These are phyloP conservation scores for Saksenaea vasiformis DNA, from an alignment of 371 early-diverging fungal genomes.

Conservation along the genomic window DNA sequence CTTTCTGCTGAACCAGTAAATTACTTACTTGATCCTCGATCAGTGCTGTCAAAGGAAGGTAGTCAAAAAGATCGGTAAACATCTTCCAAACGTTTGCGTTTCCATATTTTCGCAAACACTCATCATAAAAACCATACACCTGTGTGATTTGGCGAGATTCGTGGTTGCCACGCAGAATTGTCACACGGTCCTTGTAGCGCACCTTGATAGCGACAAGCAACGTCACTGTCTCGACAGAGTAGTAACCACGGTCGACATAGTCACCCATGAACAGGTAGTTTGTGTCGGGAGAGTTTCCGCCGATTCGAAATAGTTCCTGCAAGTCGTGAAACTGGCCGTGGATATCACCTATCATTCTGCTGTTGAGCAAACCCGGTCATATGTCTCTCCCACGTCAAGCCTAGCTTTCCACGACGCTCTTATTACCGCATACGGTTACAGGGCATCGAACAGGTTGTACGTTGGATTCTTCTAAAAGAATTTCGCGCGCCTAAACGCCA, in stretches of 20 bases:
- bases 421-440: constrained; percentile 92
- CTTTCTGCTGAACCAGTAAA: not conserved
- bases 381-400: constrained; percentile 1
- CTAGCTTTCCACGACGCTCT: not conserved
- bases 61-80: constrained; percentile 99
- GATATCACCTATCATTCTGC: constrained; percentile 68
- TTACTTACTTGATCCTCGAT: constrained; percentile 49
- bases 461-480: constrained; percentile 93
- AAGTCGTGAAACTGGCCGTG: constrained; percentile 99
- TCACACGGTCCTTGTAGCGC: constrained; percentile 96
- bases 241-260: constrained; percentile 99
- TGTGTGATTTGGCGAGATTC: constrained; percentile 99
- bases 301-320: constrained; percentile 97
- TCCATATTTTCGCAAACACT: constrained; percentile 94
- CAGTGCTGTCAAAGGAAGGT: constrained; percentile 96
- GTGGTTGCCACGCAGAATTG: constrained; percentile 98
- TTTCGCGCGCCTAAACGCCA: constrained; percentile 79
- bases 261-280: constrained; percentile 99
- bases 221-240: constrained; percentile 97
- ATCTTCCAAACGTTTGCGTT: constrained; percentile 99
- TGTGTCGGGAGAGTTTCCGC: constrained; percentile 96
- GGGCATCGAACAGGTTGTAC: constrained; percentile 95
- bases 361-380: constrained; percentile 6
- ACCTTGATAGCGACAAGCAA: constrained; percentile 94
- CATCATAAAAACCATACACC: constrained; percentile 99